These are phyloP conservation scores for Basidiobolus meristosporus DNA, from an alignment of 371 early-diverging fungal species.

Conservation along the genomic window DNA sequence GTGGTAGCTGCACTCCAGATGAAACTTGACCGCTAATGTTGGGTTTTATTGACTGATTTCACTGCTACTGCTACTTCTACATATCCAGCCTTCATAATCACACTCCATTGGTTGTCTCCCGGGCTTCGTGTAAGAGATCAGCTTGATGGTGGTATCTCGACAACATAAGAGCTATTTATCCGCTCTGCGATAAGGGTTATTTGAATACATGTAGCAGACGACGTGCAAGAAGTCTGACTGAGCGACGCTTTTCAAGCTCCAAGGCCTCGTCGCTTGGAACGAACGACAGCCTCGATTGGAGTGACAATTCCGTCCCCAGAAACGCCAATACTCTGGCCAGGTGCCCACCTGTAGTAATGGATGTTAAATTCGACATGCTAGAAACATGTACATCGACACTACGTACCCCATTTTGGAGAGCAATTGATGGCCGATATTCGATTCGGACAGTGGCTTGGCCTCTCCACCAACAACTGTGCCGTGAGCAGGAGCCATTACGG, in stretches of 20 bases:
- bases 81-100: neutral
- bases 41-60: neutral
- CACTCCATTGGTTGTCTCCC: too few relatives aligned
- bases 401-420: neutral
- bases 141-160: conserved; percentile 49
- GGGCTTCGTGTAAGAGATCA: conserved; percentile 8
- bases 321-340: neutral
- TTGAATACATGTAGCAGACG: too few relatives aligned
- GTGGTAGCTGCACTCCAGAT: too few relatives aligned
- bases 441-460: neutral
- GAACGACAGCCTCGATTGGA: neutral
- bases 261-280: neutral
- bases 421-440: neutral
- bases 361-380: too few relatives aligned
- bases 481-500: too few relatives aligned
- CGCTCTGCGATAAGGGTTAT: too few relatives aligned
- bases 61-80: neutral
- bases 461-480: neutral
- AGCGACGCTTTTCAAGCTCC: neutral
- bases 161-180: too few relatives aligned
- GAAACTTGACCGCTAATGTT: too few relatives aligned
- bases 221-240: too few relatives aligned
- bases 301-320: neutral
- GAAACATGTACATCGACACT: too few relatives aligned
- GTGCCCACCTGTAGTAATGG: conserved; percentile 1